Percentiles rank a stretch among this genome's conserved stretches.
Conservation (phyloP, 2,329 filamentous ascomycete species). For the Biscogniauxia marginata region DNA sequence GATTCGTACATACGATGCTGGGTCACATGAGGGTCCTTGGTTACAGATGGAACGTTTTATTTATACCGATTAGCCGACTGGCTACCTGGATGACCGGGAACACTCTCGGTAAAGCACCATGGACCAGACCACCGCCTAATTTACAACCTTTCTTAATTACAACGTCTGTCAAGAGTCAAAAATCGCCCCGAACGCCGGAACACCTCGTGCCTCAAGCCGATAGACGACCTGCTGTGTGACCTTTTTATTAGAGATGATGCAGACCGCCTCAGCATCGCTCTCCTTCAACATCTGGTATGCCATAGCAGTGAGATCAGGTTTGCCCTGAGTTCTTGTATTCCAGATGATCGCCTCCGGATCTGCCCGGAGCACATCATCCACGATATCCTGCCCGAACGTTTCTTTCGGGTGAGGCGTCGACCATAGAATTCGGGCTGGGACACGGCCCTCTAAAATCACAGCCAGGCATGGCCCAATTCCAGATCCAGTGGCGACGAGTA, state of each 20-base stretch:
- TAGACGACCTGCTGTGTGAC: conserved; percentile 69
- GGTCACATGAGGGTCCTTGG: no score
- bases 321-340: conserved; percentile 60
- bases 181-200: conserved; percentile 71
- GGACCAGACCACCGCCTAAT: no score
- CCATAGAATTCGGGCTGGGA: conserved; percentile 68
- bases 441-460: conserved; percentile 26
- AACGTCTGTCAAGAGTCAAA: conserved; percentile 47
- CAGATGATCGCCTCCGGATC: conserved; percentile 65
- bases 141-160: no score
- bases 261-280: conserved; percentile 65
- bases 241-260: conserved; percentile 69
- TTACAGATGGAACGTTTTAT: no score
- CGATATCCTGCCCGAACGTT: conserved; percentile 60
- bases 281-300: conserved; percentile 54
- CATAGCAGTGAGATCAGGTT: conserved; percentile 54
- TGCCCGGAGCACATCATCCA: conserved; percentile 53
- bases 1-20: no score
- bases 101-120: no score
- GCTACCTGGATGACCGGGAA: no score
- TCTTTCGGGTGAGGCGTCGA: conserved; percentile 58
- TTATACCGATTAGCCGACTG: no score
- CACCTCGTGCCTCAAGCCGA: conserved; percentile 62
- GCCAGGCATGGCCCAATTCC: conserved; percentile 61
- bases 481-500: conserved; percentile 70